Conservation (phyloP, 148 eudicot species). For the Agrostemma githago region DNA sequence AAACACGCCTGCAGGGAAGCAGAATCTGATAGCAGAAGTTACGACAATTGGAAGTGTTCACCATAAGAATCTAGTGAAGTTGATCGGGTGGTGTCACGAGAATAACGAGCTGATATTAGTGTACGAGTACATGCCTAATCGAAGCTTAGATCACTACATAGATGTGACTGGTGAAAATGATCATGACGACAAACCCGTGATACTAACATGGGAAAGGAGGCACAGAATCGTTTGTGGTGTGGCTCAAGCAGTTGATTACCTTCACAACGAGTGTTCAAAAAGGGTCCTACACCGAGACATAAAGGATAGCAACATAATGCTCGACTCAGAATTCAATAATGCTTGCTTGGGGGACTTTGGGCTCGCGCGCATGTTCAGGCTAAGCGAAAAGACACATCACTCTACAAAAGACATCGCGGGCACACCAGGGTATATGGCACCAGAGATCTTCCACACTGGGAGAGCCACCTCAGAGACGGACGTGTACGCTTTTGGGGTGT, state of each 20-base stretch:
- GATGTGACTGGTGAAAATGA: constrained; percentile 2
- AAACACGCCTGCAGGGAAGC: constrained; percentile 37
- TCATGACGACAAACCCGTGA: not conserved
- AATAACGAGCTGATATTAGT: constrained; percentile 33
- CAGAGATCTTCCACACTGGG: constrained; percentile 42
- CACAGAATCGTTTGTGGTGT: constrained; percentile 34
- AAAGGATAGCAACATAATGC: constrained; percentile 44
- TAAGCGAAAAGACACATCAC: constrained; percentile 36
- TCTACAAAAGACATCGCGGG: constrained; percentile 41
- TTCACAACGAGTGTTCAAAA: constrained; percentile 32
- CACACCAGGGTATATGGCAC: constrained; percentile 47
- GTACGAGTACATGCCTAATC: constrained; percentile 41
- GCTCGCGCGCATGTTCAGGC: constrained; percentile 35
- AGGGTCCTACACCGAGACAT: constrained; percentile 44
- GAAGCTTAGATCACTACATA: constrained; percentile 36
- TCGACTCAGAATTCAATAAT: constrained; percentile 36
- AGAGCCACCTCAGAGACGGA: constrained; percentile 40
- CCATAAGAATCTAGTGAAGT: constrained; percentile 42
- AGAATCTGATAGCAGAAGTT: constrained; percentile 40
- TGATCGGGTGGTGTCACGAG: constrained; percentile 48
- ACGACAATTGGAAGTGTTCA: constrained; percentile 40
- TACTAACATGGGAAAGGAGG: constrained; percentile 30
- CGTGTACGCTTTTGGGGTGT: constrained; percentile 41
- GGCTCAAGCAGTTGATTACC: constrained; percentile 40
- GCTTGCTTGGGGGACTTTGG: constrained; percentile 47